These are phyloP conservation scores for Cucumis melo DNA, from an alignment of 306 rosid genomes.

Conservation along the genomic window DNA sequence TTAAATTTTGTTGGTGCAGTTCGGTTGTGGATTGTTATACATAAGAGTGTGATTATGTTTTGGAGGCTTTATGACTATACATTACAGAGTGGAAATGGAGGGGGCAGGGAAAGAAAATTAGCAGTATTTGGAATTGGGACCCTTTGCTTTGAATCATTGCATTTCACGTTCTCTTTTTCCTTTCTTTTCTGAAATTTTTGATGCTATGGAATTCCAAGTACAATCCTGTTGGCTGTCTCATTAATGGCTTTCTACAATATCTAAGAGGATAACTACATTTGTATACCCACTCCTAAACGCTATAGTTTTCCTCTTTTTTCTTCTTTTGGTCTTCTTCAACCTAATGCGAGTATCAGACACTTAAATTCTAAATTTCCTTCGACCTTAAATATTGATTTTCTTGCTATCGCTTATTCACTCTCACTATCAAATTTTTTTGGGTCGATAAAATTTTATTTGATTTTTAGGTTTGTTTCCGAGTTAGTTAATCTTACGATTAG, in stretches of 20 bases:
- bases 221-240: neutral
- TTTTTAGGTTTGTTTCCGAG: too few relatives aligned
- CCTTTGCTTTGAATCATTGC: slow-evolving; percentile 3
- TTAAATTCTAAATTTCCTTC: too few relatives aligned
- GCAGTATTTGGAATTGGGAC: neutral
- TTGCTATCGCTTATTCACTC: too few relatives aligned
- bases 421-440: too few relatives aligned
- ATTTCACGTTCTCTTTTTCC: neutral
- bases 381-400: too few relatives aligned
- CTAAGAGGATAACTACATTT: neutral
- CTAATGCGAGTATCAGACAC: neutral
- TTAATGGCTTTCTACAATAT: neutral
- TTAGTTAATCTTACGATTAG: too few relatives aligned
- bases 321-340: neutral
- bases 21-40: neutral
- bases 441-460: too few relatives aligned
- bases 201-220: neutral
- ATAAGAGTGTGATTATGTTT: slow-evolving; percentile 2
- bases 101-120: neutral
- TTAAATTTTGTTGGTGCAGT: neutral
- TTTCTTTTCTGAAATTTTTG: neutral
- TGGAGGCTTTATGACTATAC: neutral
- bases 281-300: neutral
- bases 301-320: neutral
- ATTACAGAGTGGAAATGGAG: neutral